Evolutionary conservation across 257 asterid species (phyloP).

Genomic region (Solanum clarkiae): DNA sequence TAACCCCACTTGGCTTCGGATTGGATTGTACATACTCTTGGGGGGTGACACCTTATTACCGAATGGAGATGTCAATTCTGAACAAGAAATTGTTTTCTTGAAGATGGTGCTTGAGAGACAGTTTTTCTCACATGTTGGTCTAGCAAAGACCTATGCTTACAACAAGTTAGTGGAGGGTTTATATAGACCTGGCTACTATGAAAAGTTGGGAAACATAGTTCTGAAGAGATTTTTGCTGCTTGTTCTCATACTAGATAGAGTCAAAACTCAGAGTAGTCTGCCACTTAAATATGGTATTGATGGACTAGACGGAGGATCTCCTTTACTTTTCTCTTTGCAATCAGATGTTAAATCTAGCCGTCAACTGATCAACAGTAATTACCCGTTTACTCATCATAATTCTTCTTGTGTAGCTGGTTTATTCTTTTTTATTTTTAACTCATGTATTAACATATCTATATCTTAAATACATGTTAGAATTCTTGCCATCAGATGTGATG

Average conservation of each 20-base stretch:
- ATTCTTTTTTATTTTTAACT: neutral
- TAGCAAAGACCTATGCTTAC: slow-evolving; percentile 77
- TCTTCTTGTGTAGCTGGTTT: slow-evolving; percentile 7
- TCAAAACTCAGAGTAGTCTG: slow-evolving; percentile 67
- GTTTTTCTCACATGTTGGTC: slow-evolving; percentile 59
- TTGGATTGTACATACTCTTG: slow-evolving; percentile 64
- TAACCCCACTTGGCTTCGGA: slow-evolving; percentile 77
- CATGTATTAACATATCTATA: neutral
- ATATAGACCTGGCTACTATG: slow-evolving; percentile 93
- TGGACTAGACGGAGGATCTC: slow-evolving; percentile 97
- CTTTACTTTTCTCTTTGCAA: slow-evolving; percentile 54
- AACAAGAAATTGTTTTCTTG: slow-evolving; percentile 74
- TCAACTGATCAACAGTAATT: slow-evolving; percentile 64
- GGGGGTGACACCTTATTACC: slow-evolving; percentile 87
- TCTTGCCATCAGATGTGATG: slow-evolving; percentile 88
- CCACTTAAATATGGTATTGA: slow-evolving; percentile 92
- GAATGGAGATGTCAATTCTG: slow-evolving; percentile 48
- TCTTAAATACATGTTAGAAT: slow-evolving; percentile 29
- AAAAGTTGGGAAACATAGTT: slow-evolving; percentile 74
- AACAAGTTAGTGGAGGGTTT: slow-evolving; percentile 92
- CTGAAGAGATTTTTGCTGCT: slow-evolving; percentile 89
- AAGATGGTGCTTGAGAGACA: slow-evolving; percentile 79
- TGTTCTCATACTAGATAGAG: slow-evolving; percentile 69
- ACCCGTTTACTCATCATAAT: neutral
- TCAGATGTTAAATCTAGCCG: slow-evolving; percentile 74